These are phyloP conservation scores for Malassezia obtusa DNA, from an alignment of 1,284 basidiomycete genomes.

Conservation along the genomic window DNA sequence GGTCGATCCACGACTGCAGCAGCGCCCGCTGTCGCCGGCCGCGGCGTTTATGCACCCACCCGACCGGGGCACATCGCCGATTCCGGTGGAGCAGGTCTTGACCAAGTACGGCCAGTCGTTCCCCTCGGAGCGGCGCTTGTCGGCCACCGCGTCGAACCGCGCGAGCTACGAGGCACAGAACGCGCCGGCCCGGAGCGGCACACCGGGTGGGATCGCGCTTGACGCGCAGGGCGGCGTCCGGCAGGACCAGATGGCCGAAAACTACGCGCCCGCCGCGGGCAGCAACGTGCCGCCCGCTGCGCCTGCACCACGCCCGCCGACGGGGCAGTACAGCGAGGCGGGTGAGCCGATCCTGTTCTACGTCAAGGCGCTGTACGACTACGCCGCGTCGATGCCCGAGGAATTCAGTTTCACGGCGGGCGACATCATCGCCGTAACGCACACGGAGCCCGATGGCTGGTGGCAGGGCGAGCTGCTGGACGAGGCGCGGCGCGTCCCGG, in stretches of 20 bases:
- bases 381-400: conserved; percentile 70
- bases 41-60: conserved; percentile 68
- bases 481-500: conserved; percentile 65
- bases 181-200: conserved; percentile 38
- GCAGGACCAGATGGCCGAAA: conserved; percentile 66
- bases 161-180: not conserved
- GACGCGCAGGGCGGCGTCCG: conserved; percentile 67
- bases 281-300: conserved; percentile 17
- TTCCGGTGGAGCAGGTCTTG: conserved; percentile 63
- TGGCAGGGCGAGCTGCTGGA: conserved; percentile 76
- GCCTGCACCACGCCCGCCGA: conserved; percentile 50
- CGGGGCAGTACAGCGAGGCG: conserved; percentile 64
- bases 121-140: conserved; percentile 62
- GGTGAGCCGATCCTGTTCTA: conserved; percentile 73
- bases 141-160: not conserved
- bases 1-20: conserved; percentile 20
- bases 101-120: conserved; percentile 71
- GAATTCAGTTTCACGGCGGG: conserved; percentile 78
- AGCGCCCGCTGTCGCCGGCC: conserved; percentile 58
- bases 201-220: conserved; percentile 62
- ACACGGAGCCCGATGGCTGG: conserved; percentile 86
- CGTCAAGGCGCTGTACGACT: conserved; percentile 72
- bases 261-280: conserved; percentile 41
- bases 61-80: conserved; percentile 52
- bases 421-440: conserved; percentile 83